Evolutionary conservation across 2,329 filamentous ascomycete genomes (phyloP), one percentile per base, ranked within the genome.

Genomic region (Talaromyces islandicus): DNA sequence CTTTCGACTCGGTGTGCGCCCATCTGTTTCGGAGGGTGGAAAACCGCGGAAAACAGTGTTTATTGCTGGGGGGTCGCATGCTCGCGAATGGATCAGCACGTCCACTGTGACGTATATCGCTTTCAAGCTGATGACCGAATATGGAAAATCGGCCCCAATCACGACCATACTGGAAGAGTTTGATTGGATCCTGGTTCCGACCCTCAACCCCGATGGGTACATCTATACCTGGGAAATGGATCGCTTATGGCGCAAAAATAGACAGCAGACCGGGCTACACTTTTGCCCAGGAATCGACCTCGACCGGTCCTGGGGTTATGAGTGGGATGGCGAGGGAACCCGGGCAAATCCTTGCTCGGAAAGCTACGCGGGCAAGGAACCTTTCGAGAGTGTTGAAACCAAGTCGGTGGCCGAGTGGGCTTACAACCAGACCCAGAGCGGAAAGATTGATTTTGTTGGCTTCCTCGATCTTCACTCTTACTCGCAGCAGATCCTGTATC

Each of bases 31-130:
- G n/a, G n/a, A 81, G 29, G 29, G 32, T 7, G 68, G 76, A 2
- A 68, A 70, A 12, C 81, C 79, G 5, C 85, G 90, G 55, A 91
- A 91, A 72, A 93, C 90, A 0, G 85, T 96, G 60, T 79, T 96
- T 56, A 80, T 99, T 21, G 87, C 87, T 4, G 94, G 91, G 58
- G 93, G 93, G 54, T 82, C 90, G n/a, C 94, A 97, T 73, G 93
- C 92, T 3, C 85, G 94, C 41, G 94, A 99, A 79, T 99, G 94
- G 94, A 96, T 99, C 65, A 91, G 91, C 53, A 92, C 89, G 0
- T 94, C 88, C 68, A 96, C 92, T 0, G 91, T 95, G 57, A 95
- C 89, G 68, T 97, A 96, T 68, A 79, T 96, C 30, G 91, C 93
- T 10, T 96, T 94, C 84, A 90, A 86, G 17, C 82, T 97, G 54